Conservation (phyloP, 129 eudicot genomes). For the Ambrosia trifida region DNA sequence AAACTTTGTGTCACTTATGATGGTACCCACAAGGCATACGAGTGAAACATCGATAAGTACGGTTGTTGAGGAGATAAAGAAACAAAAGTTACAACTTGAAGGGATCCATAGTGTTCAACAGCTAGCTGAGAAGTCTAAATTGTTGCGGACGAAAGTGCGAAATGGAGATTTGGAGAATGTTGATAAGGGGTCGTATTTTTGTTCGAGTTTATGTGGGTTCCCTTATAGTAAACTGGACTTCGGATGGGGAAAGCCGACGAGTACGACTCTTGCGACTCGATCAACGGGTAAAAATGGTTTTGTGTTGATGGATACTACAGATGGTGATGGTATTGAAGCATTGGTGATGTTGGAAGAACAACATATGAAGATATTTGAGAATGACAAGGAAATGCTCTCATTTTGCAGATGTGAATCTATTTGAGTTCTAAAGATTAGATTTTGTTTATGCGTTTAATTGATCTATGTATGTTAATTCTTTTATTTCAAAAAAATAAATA, state of each 20-base stretch:
- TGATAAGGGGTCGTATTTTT: not conserved
- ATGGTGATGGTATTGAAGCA: constrained; percentile 7
- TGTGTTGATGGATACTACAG: not conserved
- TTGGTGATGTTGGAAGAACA: constrained; percentile 1
- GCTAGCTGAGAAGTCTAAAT: not conserved
- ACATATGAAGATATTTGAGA: not conserved
- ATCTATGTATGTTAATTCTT: no score
- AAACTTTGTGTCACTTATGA: constrained; percentile 1
- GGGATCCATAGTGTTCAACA: not conserved
- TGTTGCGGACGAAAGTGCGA: not conserved
- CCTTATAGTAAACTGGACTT: not conserved
- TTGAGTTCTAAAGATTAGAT: not conserved
- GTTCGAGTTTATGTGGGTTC: not conserved
- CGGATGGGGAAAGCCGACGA: constrained; percentile 12
- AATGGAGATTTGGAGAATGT: not conserved
- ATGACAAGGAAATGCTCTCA: constrained; percentile 2
- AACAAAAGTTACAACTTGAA: not conserved
- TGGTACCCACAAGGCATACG: not conserved
- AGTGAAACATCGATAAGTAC: not conserved
- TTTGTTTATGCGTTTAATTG: no score
- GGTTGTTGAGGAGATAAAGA: not conserved
- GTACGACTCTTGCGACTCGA: constrained; percentile 3
- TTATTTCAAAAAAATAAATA: no score
- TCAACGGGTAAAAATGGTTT: not conserved
- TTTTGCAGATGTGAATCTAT: not conserved